A percentile compares a stretch with the other conserved stretches of the same genome.
These are phyloP conservation scores for Pichia nakasei DNA, from an alignment of 805 yeast species.

Conservation along the genomic window DNA sequence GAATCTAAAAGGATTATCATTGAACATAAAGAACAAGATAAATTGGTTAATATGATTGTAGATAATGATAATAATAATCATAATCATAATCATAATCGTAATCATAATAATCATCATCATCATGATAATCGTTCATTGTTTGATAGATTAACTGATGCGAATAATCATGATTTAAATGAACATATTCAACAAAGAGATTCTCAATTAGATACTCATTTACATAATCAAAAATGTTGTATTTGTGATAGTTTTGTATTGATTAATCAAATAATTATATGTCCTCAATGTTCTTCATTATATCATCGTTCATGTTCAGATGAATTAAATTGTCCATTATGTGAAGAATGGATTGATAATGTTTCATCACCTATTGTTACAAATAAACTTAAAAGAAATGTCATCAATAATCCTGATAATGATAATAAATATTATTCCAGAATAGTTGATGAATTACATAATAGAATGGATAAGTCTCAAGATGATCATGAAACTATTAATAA, in stretches of 20 bases:
- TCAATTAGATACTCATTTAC: slow-evolving; percentile 12
- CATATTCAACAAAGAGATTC: too few relatives aligned
- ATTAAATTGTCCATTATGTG: slow-evolving; percentile 31
- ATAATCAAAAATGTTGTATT: slow-evolving; percentile 23
- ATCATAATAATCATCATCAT: background rate
- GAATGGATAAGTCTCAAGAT: background rate
- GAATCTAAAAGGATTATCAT: slow-evolving; percentile 12
- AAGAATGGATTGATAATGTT: slow-evolving; percentile 20
- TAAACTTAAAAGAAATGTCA: background rate
- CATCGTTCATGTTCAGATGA: slow-evolving; percentile 23
- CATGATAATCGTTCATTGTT: slow-evolving; percentile 11
- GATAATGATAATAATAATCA: background rate
- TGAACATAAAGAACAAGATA: slow-evolving; percentile 3
- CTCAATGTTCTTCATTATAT: slow-evolving; percentile 26
- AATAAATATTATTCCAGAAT: background rate
- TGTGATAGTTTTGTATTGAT: slow-evolving; percentile 21
- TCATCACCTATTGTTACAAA: slow-evolving; percentile 4
- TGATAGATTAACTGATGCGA: too few relatives aligned
- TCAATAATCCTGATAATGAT: background rate
- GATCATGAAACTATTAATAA: background rate
- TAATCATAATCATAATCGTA: background rate
- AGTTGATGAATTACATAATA: background rate
- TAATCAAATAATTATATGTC: slow-evolving; percentile 23
- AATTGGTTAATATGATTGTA: slow-evolving; percentile 4
- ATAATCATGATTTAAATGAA: too few relatives aligned